Base-by-base conservation (phyloP, 495 filamentous ascomycete genomes). In the Xylaria palmicola region DNA sequence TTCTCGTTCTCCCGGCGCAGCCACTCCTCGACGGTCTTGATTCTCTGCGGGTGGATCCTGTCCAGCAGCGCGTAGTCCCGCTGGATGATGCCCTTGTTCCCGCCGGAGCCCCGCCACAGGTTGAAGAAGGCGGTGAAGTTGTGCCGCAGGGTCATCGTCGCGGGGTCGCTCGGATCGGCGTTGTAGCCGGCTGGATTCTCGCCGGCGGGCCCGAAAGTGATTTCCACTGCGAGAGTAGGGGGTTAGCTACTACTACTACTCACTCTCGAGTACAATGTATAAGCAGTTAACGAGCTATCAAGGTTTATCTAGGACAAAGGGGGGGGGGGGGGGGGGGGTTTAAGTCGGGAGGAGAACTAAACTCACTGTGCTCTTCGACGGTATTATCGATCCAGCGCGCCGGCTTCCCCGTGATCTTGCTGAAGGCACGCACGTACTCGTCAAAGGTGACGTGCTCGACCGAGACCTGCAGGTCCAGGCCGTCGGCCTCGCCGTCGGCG, bases 41-140 rank as follows among this genome's bases (percentile, higher is more conserved):
- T 77, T 15, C 84, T 71, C 2, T 56, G 63, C 8, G 82, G 82
- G 47, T 77, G 68, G 27, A 87, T 84, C 66, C 79, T 71, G 66
- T 85, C 81, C 45, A 86, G 53, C 22, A 85, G 32, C 22, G 56
- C 61, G 56, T 83, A 84, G 67, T 86, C 79, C 51, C 82, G 74
- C 60, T 64, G 64, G 2, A 81, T 51, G 8, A 83, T 45, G 0
- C 75, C 73, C 34, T 59, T 66, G 13, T 81, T 76, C 0, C 68
- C 68, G 0, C 76, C 78, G 1, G 71, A 76, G 43, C 75, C 49
- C 59, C 68, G 71, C 67, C 72, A 86, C 32, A 73, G 50, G 41
- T 73, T 77, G 79, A 82, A 86, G 53, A 78, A 85, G 4, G 78
- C 82, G 0, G 75, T 72, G 64, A 86, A 86, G 62, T 85, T 86